Percentiles rank a stretch among this genome's conserved stretches.
These are phyloP conservation scores for Trametes polyzona DNA, from an alignment of 1,284 basidiomycete species.

Conservation along the genomic window DNA sequence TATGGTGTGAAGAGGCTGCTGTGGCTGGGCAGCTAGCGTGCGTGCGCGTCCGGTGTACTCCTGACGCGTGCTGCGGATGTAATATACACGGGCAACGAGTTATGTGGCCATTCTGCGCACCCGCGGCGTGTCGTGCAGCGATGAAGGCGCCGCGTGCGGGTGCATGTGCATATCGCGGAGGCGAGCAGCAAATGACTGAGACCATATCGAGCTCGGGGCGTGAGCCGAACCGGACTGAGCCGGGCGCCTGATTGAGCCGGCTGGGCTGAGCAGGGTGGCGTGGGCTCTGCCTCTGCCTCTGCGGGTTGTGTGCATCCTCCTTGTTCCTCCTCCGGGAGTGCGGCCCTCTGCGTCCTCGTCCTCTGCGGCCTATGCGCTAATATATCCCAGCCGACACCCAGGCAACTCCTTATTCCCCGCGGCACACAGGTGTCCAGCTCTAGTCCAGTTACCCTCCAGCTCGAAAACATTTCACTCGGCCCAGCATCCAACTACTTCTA, in stretches of 20 bases:
- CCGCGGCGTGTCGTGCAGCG: constrained; percentile 14
- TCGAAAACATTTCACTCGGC: neutral
- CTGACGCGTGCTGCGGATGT: constrained; percentile 15
- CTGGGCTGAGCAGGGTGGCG: constrained; percentile 10
- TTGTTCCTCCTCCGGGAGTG: constrained; percentile 22
- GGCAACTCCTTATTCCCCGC: constrained; percentile 17
- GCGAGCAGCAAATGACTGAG: neutral
- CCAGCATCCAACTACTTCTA: constrained; percentile 18
- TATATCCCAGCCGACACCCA: constrained; percentile 23
- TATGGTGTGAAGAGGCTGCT: constrained; percentile 87
- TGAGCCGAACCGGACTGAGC: constrained; percentile 19
- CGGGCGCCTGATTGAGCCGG: constrained; percentile 13
- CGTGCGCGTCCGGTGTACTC: neutral
- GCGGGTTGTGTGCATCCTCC: constrained; percentile 15
- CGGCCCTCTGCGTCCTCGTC: constrained; percentile 17
- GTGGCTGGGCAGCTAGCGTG: constrained; percentile 73
- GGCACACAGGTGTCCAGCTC: constrained; percentile 23
- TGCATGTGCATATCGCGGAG: neutral
- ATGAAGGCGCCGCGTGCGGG: neutral
- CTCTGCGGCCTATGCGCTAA: constrained; percentile 25
- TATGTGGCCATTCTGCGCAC: constrained; percentile 9
- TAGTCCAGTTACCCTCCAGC: constrained; percentile 5
- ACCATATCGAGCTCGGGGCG: neutral
- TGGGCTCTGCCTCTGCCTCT: constrained; percentile 1
- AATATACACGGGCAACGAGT: constrained; percentile 9